Evolutionary conservation across 208 protist species (phyloP).

Genomic region (Wallacemonas sp.): DNA sequence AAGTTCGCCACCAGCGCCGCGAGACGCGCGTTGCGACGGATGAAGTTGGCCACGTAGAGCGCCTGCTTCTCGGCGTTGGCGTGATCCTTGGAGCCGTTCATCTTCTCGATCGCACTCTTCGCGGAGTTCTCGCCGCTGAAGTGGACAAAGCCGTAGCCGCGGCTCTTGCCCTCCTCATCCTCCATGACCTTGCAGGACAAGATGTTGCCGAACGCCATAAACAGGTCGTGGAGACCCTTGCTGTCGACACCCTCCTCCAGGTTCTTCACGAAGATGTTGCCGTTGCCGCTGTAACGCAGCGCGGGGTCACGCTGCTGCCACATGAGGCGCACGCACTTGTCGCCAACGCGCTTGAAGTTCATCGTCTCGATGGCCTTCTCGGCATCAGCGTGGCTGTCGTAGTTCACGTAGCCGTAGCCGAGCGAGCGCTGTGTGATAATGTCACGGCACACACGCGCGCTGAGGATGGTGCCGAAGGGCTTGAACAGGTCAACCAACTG

Average conservation of each 20-base stretch:
- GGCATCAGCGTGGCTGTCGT: slow-evolving; percentile 94
- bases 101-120: slow-evolving; percentile 94
- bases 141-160: slow-evolving; percentile 99
- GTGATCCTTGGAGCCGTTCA: slow-evolving; percentile 96
- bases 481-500: slow-evolving; percentile 98
- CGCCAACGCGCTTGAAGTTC: slow-evolving; percentile 97
- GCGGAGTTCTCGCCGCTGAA: slow-evolving; percentile 97
- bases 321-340: slow-evolving; percentile 98
- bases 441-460: slow-evolving; percentile 98
- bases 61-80: slow-evolving; percentile 91
- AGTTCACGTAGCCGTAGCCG: slow-evolving; percentile 99
- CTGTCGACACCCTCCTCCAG: slow-evolving; percentile 96
- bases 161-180: slow-evolving; percentile 91
- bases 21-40: slow-evolving; percentile 94
- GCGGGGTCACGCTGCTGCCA: slow-evolving; percentile 98
- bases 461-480: slow-evolving; percentile 97
- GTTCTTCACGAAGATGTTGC: slow-evolving; percentile 99
- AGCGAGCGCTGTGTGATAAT: slow-evolving; percentile 97
- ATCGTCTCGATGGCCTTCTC: slow-evolving; percentile 97
- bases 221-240: slow-evolving; percentile 97
- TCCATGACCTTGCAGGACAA: slow-evolving; percentile 98
- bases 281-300: slow-evolving; percentile 96
- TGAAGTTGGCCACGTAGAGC: slow-evolving; percentile 96
- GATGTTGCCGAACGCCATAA: slow-evolving; percentile 97
- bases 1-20: slow-evolving; percentile 93